Base-by-base conservation (phyloP, 164 flowering plant genomes). In the Cinnamomum micranthum region DNA sequence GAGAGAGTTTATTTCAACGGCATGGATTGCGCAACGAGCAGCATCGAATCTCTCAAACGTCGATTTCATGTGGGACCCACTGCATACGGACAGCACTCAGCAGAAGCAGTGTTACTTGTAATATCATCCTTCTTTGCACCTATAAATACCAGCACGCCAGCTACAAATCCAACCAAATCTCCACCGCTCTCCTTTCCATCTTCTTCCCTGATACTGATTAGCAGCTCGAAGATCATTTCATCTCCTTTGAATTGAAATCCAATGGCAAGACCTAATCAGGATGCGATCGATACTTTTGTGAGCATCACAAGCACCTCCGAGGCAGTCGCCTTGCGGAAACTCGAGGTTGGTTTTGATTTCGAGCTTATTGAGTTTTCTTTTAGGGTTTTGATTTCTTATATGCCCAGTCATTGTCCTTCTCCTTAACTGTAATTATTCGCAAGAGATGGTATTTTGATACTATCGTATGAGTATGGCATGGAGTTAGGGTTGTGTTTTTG, bases 261-360 rank as follows among this genome's bases (percentile, higher is more conserved):
- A 74, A 95, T 92, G 99, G 93, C 86, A 73, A 86, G 83, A 73
- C 85, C 87, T 41, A 79, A 81, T 84, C 93, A 86, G 73, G 96
- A 95, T 55, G 85, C 88, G 70, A 86, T 95, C 81, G 95, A 90
- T 6, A 91, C 88, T 13, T 95, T 95, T 73, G 85, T 93, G 69
- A 90, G 85, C 89, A 90, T 95, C 84, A 87, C 99, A 65, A 96
- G 95, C 73, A 86, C 82, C 2, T 77, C 94, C 4, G 94, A 91
- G 64, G 83, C 84, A 12, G 82, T 86, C 50, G 96, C 97, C 47
- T 22, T 83, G 24, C 97, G 80, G 65, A 90, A 77, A 63, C 89
- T 93, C 28, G 86, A 87, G 93, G 68, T 68, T 2, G 41, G 28
- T 14, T 69, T 28, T 31, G 15, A 15, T 67, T 31, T 13, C 31